Base-by-base conservation (phyloP, 1,284 basidiomycete species). In the Moniliella sp. region DNA sequence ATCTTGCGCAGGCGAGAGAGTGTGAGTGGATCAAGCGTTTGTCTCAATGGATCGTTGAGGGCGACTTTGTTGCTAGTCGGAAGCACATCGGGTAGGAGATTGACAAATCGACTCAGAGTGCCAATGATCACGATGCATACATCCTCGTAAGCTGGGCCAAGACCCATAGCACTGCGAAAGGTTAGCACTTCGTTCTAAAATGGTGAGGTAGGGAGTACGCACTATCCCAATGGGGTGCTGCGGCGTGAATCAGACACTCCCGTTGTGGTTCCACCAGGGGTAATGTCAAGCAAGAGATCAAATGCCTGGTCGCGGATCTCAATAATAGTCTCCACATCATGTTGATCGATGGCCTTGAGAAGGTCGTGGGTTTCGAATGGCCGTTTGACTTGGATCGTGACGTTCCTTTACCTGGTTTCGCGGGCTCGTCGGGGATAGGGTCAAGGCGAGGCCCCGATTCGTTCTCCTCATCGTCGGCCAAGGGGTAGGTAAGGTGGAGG, bases 361-460 rank as follows among this genome's bases (percentile, higher is more conserved):
- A 58, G 32, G 26, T 58, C 53, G 34, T 58, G 51, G 2, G 46
- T 39, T 27, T 50, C 55, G 51, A 25, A 48, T 43, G 18, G 50
- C 26, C 29, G 26, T 8, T 8, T 35, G 15, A n/a, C n/a, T n/a
- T n/a, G n/a, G n/a, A n/a, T n/a, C n/a, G n/a, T n/a, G n/a, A n/a
- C n/a, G n/a, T n/a, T n/a, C n/a, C n/a, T n/a, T n/a, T n/a, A n/a
- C n/a, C n/a, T n/a, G n/a, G n/a, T n/a, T n/a, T n/a, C n/a, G n/a
- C n/a, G n/a, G n/a, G n/a, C n/a, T n/a, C n/a, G n/a, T n/a, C n/a
- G n/a, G n/a, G n/a, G n/a, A n/a, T n/a, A n/a, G n/a, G n/a, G n/a
- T n/a, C n/a, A n/a, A n/a, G n/a, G n/a, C n/a, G n/a, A n/a, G n/a
- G n/a, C n/a, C n/a, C n/a, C n/a, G n/a, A n/a, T n/a, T n/a, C n/a